A percentile compares a stretch with the other conserved stretches of the same genome.
phyloP scores from a whole-genome alignment of 176 grass and related monocot genomes.

The Dendrocalamus sinicus region DNA sequence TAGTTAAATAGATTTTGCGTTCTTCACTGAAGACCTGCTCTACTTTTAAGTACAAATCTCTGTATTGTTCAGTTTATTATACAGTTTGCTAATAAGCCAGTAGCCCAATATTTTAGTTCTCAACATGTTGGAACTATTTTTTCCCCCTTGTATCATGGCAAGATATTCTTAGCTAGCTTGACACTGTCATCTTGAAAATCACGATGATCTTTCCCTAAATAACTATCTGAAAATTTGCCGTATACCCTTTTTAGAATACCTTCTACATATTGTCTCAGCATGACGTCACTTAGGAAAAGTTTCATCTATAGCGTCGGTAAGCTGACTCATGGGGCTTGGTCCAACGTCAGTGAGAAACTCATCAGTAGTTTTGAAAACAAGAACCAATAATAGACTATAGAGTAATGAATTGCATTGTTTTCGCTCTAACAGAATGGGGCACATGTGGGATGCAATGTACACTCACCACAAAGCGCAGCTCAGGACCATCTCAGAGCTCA shows the following conservation, averaged over 20 bases:
- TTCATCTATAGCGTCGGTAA: neutral
- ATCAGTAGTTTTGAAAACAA: neutral
- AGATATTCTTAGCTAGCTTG: neutral
- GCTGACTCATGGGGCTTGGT: neutral
- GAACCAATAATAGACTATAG: neutral
- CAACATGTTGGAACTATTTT: neutral
- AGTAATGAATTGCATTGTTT: slow-evolving; percentile 22
- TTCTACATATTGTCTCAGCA: slow-evolving; percentile 17
- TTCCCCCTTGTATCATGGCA: neutral
- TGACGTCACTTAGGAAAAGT: neutral
- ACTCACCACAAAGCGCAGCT: slow-evolving; percentile 58
- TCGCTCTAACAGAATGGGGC: slow-evolving; percentile 56
- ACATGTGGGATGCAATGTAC: slow-evolving; percentile 76
- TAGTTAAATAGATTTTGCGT: slow-evolving; percentile 20
- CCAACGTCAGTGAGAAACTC: neutral
- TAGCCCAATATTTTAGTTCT: slow-evolving; percentile 25
- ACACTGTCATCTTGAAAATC: neutral
- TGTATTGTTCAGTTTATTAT: slow-evolving; percentile 3
- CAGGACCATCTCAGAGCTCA: slow-evolving; percentile 59
- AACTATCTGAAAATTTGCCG: neutral
- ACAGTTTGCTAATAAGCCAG: neutral
- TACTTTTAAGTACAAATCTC: slow-evolving; percentile 4
- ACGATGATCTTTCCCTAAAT: slow-evolving; percentile 17
- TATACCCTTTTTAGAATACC: neutral
- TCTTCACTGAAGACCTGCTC: neutral